Conservation (phyloP, 257 asterid species). For the Plectranthus barbatus region DNA sequence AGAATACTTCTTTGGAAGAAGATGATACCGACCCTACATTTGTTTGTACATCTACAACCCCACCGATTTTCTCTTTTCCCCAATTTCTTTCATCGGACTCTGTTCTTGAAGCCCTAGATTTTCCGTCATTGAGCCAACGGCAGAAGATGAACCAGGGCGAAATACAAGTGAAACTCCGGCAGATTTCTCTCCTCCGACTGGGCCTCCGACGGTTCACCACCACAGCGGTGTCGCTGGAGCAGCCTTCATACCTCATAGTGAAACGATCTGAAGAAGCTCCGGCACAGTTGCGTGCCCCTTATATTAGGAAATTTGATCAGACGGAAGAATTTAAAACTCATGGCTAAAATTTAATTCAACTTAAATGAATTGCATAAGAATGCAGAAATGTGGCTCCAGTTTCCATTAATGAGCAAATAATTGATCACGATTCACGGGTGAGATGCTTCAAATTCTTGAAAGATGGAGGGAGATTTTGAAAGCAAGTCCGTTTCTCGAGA, state of each 20-base stretch:
- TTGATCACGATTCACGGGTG: constrained; percentile 35
- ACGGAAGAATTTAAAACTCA: background rate
- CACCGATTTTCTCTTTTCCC: constrained; percentile 8
- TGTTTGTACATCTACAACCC: background rate
- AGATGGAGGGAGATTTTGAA: constrained; percentile 21
- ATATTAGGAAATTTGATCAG: constrained; percentile 10
- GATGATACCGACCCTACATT: constrained; percentile 8
- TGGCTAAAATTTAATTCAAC: background rate
- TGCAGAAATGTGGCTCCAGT: background rate
- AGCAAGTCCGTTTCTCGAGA: constrained; percentile 5
- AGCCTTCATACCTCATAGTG: constrained; percentile 22
- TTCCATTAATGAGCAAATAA: constrained; percentile 20
- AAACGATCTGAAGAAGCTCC: background rate
- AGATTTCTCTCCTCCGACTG: constrained; percentile 22
- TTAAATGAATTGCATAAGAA: constrained; percentile 6
- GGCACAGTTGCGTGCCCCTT: background rate
- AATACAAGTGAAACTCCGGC: constrained; percentile 41
- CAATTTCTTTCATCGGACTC: constrained; percentile 10
- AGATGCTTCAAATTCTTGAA: constrained; percentile 16
- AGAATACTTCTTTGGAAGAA: constrained; percentile 9
- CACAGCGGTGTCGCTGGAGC: constrained; percentile 14
- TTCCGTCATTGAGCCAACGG: constrained; percentile 31
- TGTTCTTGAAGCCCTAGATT: constrained; percentile 12
- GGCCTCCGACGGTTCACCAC: constrained; percentile 1
- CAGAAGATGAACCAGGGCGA: constrained; percentile 40